Percentiles rank a stretch among this genome's conserved stretches.
phyloP scores from a whole-genome alignment of 2,329 filamentous ascomycete genomes.

The Hypoxylon sp. region DNA sequence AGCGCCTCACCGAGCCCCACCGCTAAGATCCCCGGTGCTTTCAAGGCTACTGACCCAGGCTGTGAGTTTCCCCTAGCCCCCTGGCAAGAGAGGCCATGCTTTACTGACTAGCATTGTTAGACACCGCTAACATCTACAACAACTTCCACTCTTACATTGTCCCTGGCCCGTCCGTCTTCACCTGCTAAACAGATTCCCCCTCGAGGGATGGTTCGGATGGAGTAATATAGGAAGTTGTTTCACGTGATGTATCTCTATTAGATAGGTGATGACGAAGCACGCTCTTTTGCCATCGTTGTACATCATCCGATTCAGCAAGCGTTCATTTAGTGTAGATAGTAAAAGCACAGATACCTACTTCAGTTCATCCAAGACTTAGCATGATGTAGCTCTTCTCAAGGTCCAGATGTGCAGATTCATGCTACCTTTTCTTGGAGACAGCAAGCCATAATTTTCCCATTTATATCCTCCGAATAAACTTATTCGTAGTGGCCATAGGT shows the following conservation, averaged over 20 bases:
- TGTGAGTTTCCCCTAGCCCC: conserved; percentile 43
- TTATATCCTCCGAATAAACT: neutral
- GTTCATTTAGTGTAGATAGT: conserved; percentile 2
- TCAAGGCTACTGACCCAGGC: conserved; percentile 61
- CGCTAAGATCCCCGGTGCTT: conserved; percentile 59
- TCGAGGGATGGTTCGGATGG: neutral
- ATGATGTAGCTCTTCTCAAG: neutral
- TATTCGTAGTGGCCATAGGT: neutral
- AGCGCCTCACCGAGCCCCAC: conserved; percentile 55
- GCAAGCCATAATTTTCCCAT: neutral
- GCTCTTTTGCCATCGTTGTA: conserved; percentile 19
- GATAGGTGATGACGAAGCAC: conserved; percentile 20
- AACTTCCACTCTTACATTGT: conserved; percentile 51
- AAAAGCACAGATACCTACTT: neutral
- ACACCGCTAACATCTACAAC: conserved; percentile 53
- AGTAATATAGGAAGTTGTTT: conserved; percentile 14
- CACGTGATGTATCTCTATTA: conserved; percentile 11
- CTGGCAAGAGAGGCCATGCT: neutral
- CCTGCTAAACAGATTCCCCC: conserved; percentile 40
- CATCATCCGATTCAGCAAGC: conserved; percentile 2
- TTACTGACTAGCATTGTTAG: conserved; percentile 16
- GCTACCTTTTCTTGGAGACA: neutral
- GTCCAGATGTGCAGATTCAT: neutral
- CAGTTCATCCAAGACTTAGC: neutral
- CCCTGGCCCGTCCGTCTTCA: conserved; percentile 50